phyloP scores from a whole-genome alignment of 1,139 yeast species.

The Saccharomycopsis hybrid region DNA sequence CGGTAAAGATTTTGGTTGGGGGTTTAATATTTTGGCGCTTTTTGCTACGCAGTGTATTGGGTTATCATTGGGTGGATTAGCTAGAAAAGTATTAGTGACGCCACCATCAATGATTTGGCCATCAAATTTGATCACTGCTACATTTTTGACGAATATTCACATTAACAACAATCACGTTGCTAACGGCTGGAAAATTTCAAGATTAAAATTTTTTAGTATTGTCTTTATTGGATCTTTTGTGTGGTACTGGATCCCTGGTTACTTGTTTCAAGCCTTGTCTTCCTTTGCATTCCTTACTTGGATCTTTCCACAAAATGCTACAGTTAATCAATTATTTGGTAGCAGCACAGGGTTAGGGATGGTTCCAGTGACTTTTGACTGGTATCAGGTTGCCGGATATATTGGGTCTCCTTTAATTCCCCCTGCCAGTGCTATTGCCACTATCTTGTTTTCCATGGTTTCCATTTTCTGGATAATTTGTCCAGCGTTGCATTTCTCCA shows the following conservation, averaged over 20 bases:
- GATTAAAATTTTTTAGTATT: constrained; percentile 41
- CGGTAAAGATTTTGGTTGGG: constrained; percentile 43
- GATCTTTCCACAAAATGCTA: constrained; percentile 48
- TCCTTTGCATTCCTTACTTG: constrained; percentile 49
- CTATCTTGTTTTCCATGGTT: constrained; percentile 42
- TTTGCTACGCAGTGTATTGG: constrained; percentile 58
- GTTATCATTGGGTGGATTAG: constrained; percentile 57
- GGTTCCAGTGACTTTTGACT: constrained; percentile 54
- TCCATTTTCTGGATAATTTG: constrained; percentile 39
- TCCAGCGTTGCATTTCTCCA: constrained; percentile 45
- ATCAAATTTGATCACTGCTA: constrained; percentile 35
- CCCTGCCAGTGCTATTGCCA: constrained; percentile 52
- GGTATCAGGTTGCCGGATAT: constrained; percentile 51
- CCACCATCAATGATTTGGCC: constrained; percentile 71
- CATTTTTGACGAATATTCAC: constrained; percentile 57
- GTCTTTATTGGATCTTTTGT: constrained; percentile 36
- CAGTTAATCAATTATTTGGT: constrained; percentile 59
- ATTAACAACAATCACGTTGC: constrained; percentile 52
- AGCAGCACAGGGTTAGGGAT: constrained; percentile 53
- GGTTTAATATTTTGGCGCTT: constrained; percentile 44
- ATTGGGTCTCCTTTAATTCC: constrained; percentile 63
- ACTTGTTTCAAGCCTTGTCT: constrained; percentile 44
- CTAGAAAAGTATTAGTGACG: constrained; percentile 49
- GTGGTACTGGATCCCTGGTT: constrained; percentile 56
- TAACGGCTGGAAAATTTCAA: constrained; percentile 48